A percentile compares a stretch with the other conserved stretches of the same genome.
phyloP scores from a whole-genome alignment of 805 yeast genomes.

The Wickerhamomyces sydowiorum region DNA sequence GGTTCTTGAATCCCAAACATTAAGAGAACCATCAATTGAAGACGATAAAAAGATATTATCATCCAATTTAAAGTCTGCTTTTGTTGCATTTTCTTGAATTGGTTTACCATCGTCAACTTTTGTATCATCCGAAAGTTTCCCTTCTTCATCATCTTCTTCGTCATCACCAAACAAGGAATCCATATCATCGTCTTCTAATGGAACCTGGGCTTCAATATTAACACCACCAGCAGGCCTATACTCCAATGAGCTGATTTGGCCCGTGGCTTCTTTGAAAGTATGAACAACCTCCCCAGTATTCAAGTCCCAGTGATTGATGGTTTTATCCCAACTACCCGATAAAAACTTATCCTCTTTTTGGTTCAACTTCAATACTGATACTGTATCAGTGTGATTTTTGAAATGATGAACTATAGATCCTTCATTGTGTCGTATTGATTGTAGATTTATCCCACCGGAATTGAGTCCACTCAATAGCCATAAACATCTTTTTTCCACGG shows the following conservation, averaged over 20 bases:
- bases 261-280: slow-evolving; percentile 51
- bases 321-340: slow-evolving; percentile 90
- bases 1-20: slow-evolving; percentile 76
- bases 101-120: slow-evolving; percentile 12
- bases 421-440: slow-evolving; percentile 76
- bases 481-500: slow-evolving; percentile 72
- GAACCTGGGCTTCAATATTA: slow-evolving; percentile 11
- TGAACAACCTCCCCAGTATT: slow-evolving; percentile 55
- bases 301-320: slow-evolving; percentile 79
- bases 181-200: slow-evolving; percentile 37
- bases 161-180: slow-evolving; percentile 58
- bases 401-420: slow-evolving; percentile 79
- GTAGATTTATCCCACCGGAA: slow-evolving; percentile 82
- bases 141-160: slow-evolving; percentile 31
- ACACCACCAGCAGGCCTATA: slow-evolving; percentile 50
- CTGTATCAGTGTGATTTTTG: slow-evolving; percentile 63
- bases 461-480: slow-evolving; percentile 83
- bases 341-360: slow-evolving; percentile 56
- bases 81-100: slow-evolving; percentile 5
- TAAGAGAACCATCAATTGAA: slow-evolving; percentile 74
- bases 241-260: slow-evolving; percentile 75
- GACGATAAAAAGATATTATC: slow-evolving; percentile 67
- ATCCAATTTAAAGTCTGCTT: slow-evolving; percentile 27
- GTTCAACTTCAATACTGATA: slow-evolving; percentile 65
- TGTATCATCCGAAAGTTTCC: slow-evolving; percentile 2